Percentiles rank a stretch among this genome's conserved stretches.
Conservation (phyloP, 768 basidiomycete genomes). For the Boletales sp. region DNA sequence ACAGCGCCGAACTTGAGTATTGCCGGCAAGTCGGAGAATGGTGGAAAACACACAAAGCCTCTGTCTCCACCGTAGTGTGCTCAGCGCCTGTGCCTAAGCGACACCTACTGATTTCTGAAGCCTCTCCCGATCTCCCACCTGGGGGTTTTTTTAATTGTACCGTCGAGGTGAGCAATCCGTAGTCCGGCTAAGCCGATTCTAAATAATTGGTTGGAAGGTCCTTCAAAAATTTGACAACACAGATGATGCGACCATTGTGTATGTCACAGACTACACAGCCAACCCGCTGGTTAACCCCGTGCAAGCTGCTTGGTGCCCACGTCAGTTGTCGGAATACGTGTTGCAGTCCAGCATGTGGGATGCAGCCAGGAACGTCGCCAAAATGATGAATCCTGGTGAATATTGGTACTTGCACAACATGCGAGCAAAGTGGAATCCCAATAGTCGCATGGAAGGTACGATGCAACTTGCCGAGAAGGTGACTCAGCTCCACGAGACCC, state of each 20-base stretch:
- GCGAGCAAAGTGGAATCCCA: constrained; percentile 37
- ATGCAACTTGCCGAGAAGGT: constrained; percentile 44
- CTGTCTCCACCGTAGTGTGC: constrained; percentile 14
- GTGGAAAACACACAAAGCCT: constrained; percentile 40
- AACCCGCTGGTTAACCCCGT: constrained; percentile 34
- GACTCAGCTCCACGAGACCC: constrained; percentile 38
- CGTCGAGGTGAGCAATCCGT: constrained; percentile 45
- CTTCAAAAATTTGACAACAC: constrained; percentile 40
- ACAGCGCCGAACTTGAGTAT: constrained; percentile 38
- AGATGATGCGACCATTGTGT: constrained; percentile 43
- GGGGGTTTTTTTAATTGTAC: constrained; percentile 60
- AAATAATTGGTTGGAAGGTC: constrained; percentile 36
- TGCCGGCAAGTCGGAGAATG: constrained; percentile 45
- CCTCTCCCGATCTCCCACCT: constrained; percentile 41
- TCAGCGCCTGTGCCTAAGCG: constrained; percentile 19
- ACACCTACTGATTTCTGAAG: constrained; percentile 52
- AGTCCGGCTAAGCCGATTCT: neutral
- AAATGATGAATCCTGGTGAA: constrained; percentile 43
- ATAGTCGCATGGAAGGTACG: constrained; percentile 52
- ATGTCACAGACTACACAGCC: constrained; percentile 64
- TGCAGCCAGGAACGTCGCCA: constrained; percentile 38
- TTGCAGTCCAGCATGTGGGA: constrained; percentile 64
- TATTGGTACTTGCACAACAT: constrained; percentile 54
- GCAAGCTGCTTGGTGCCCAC: constrained; percentile 46
- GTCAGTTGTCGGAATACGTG: constrained; percentile 40